Conservation (phyloP, 2,329 filamentous ascomycete species). For the Cordyceps javanica region DNA sequence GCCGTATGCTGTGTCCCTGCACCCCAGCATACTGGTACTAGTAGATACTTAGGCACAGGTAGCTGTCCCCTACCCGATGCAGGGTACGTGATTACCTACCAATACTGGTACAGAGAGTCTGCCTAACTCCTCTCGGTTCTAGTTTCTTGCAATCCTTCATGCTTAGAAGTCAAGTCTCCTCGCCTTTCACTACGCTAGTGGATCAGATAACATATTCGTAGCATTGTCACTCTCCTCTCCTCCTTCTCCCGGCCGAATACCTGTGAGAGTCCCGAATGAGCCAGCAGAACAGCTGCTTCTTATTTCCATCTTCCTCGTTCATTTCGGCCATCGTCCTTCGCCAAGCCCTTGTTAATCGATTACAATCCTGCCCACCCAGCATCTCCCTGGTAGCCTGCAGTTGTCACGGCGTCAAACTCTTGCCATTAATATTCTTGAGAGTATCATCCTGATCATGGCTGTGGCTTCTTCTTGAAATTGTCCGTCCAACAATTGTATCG, state of each 20-base stretch:
- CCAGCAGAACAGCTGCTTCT: neutral
- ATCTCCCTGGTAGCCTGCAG: neutral
- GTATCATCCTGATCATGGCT: neutral
- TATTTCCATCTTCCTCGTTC: neutral
- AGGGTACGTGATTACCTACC: too few species aligned
- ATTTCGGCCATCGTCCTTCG: neutral
- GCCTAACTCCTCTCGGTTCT: neutral
- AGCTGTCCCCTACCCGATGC: too few species aligned
- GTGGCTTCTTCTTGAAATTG: neutral
- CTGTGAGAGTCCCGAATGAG: neutral
- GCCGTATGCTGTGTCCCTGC: neutral
- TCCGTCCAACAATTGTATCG: neutral
- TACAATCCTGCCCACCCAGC: neutral
- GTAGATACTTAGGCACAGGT: neutral
- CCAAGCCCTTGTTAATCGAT: neutral
- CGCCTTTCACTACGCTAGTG: neutral
- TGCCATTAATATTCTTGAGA: neutral
- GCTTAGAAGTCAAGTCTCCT: neutral
- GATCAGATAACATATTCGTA: neutral
- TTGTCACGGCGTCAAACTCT: neutral
- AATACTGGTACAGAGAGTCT: too few species aligned
- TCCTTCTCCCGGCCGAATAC: neutral
- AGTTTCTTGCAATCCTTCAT: neutral
- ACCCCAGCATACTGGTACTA: neutral
- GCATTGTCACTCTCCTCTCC: neutral